Base-by-base conservation (phyloP, 441 rosid genomes). In the Bruguiera hainesii region DNA sequence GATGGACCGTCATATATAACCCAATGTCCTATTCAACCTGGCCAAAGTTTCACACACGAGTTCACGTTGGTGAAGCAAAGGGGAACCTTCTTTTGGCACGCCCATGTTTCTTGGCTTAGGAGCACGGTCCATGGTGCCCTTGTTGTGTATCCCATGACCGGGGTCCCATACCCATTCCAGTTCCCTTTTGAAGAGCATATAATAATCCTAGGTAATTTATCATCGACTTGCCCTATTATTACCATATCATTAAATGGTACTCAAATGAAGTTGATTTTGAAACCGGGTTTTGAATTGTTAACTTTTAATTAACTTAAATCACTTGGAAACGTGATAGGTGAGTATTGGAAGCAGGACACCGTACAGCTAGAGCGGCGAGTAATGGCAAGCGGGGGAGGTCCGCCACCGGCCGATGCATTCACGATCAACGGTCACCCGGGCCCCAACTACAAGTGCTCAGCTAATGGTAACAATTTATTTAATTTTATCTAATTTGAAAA, bases 1-100 rank as follows among this genome's bases (percentile, higher is more conserved):
- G 98, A 89, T 66, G 96, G 98, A 64, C 95, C 98, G 8, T 81
- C 96, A 11, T 89, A 89, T 72, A 80, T 92, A 52, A 92, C 96
- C 23, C 98, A 92, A 63, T 92, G 96, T 69, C 96, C 96, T 1
- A 88, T 89, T 58, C 89, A 83, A 74, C 70, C 89, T 1, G 95
- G 98, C 11, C 86, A 88, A 61, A 80, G 78, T 71, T 89, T 88
- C 80, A 87, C 91, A 1, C 84, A 89, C 30, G 83, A 85, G 75
- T 92, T 92, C 79, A 87, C 86, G 4, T 50, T 92, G 79, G 79
- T 77, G 69, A 74, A 78, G 60, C 98, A 92, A 70, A 87, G 78
- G 76, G 98, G 95, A 56, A 89, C 98, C 0, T 81, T 87, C 66
- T 83, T 89, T 55, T 89, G 93, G 96, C 96, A 92, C 70, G 95